Conservation (phyloP, 352 stramenopile species). For the Globisporangium apiculatum region DNA sequence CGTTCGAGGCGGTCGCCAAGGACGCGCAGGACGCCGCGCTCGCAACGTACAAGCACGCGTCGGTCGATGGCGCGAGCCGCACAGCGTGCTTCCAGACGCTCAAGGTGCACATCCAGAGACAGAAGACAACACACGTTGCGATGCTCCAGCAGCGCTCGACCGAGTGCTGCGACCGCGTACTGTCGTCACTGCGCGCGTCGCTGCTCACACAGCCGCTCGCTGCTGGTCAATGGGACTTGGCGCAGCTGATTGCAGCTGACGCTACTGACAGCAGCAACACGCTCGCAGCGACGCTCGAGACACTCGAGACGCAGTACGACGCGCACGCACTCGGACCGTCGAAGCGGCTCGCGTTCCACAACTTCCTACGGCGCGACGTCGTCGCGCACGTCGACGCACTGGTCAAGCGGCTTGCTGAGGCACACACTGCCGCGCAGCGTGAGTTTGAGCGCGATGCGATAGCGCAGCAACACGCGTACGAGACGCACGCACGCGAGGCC, state of each 20-base stretch:
- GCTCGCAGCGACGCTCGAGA: slow-evolving; percentile 34
- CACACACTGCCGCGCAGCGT: slow-evolving; percentile 14
- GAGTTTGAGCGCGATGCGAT: slow-evolving; percentile 23
- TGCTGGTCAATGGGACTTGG: slow-evolving; percentile 31
- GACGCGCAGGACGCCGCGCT: slow-evolving; percentile 67
- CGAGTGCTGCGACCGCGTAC: slow-evolving; percentile 36
- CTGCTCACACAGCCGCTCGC: slow-evolving; percentile 35
- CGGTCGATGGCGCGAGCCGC: slow-evolving; percentile 56
- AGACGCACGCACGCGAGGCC: slow-evolving; percentile 40
- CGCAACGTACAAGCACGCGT: slow-evolving; percentile 55
- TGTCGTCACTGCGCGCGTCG: slow-evolving; percentile 27
- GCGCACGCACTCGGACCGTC: slow-evolving; percentile 46
- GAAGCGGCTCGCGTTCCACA: slow-evolving; percentile 60
- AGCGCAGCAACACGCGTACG: slow-evolving; percentile 22
- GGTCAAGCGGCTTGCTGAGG: slow-evolving; percentile 28
- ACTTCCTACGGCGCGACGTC: slow-evolving; percentile 53
- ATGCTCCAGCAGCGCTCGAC: slow-evolving; percentile 53
- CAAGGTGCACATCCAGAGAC: slow-evolving; percentile 60
- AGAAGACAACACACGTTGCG: slow-evolving; percentile 44
- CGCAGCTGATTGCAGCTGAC: slow-evolving; percentile 5
- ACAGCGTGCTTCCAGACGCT: slow-evolving; percentile 67
- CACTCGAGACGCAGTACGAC: slow-evolving; percentile 55
- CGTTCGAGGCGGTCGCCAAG: slow-evolving; percentile 72
- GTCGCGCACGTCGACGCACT: slow-evolving; percentile 45
- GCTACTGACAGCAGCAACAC: background rate